These are phyloP conservation scores for Boletus albobrunnescens DNA, from an alignment of 1,284 basidiomycete species.

Conservation along the genomic window DNA sequence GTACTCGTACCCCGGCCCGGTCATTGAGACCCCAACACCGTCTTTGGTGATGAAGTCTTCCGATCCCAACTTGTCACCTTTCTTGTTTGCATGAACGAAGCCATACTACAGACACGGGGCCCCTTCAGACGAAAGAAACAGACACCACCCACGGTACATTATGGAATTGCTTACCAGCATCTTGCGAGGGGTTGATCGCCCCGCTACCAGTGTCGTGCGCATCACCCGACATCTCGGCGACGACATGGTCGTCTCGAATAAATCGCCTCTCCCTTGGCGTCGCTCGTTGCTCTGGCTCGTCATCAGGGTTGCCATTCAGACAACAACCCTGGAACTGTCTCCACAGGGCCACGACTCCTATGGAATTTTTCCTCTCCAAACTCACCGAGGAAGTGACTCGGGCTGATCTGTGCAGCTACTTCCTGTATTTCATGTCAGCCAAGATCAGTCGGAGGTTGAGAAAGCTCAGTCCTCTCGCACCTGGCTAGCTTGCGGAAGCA, in stretches of 20 bases:
- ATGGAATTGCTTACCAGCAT: slow-evolving; percentile 36
- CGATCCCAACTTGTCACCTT: slow-evolving; percentile 28
- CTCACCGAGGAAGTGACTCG: slow-evolving; percentile 27
- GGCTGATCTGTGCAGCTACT: slow-evolving; percentile 26
- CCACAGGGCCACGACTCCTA: slow-evolving; percentile 33
- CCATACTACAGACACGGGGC: slow-evolving; percentile 1
- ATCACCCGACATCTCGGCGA: slow-evolving; percentile 35
- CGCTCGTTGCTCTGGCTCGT: slow-evolving; percentile 39
- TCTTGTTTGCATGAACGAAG: slow-evolving; percentile 28
- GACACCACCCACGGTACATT: slow-evolving; percentile 36
- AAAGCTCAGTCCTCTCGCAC: slow-evolving; percentile 30
- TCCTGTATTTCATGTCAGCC: slow-evolving; percentile 25
- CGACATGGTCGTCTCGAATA: slow-evolving; percentile 29
- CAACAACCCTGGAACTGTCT: slow-evolving; percentile 29
- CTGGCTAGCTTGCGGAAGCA: slow-evolving; percentile 7
- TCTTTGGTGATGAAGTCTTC: slow-evolving; percentile 21
- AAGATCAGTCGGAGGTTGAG: slow-evolving; percentile 36
- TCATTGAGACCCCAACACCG: slow-evolving; percentile 18
- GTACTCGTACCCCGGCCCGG: slow-evolving; percentile 33
- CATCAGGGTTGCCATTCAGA: slow-evolving; percentile 39
- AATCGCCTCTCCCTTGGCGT: slow-evolving; percentile 32
- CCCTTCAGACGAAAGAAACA: not conserved
- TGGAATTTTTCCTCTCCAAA: slow-evolving; percentile 39
- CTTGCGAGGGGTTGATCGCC: slow-evolving; percentile 26
- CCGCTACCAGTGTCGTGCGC: slow-evolving; percentile 17